Evolutionary conservation across 192 early-diverging fungal species (phyloP), one percentile per base, ranked within the genome.

Genomic region (Gamsiella multidivaricata): DNA sequence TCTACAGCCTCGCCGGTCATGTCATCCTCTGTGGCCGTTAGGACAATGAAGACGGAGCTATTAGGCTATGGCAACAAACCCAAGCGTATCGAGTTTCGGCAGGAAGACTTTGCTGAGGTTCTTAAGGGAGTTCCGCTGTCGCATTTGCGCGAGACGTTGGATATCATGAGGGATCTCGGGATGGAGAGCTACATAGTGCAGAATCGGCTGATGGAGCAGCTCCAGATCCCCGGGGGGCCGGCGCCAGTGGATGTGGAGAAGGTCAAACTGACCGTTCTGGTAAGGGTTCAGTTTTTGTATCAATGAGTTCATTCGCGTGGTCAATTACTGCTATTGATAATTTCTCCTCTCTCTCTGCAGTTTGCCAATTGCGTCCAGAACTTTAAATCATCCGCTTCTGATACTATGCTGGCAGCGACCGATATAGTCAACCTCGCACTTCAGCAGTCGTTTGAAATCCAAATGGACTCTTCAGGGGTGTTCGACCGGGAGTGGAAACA

Each of bases 121-220:
- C 54, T 78, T 11, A 32, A 34, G 26, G 61, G 60, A 0, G 22
- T 69, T 6, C 22, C 65, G 0, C 14, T 36, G 7, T 7, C 28
- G n/a, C 12, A 43, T 14, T 11, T 78, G 28, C 15, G 20, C 2
- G 42, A 62, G 2, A 28, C 47, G 9, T 12, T 78, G 6, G 25
- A 28, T 8, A 45, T 78, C 37, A 20, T 78, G 47, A 32, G 36
- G 2, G 61, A 53, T 8, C 15, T 78, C 3, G 74, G 74, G 31
- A 78, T 78, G 74, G 57, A 78, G 1, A 47, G 5, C 18, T 37
- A 60, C 1, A 47, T 64, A 12, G 65, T 69, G 12, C 74, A 69
- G 54, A 54, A 78, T 32, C 65, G 74, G 22, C 36, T 78, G 25
- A 45, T 46, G 8, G 74, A 69, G 23, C 18, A 64, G 22, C 28